phyloP scores from a whole-genome alignment of 2,329 filamentous ascomycete genomes.

The Nakataea oryzae region DNA sequence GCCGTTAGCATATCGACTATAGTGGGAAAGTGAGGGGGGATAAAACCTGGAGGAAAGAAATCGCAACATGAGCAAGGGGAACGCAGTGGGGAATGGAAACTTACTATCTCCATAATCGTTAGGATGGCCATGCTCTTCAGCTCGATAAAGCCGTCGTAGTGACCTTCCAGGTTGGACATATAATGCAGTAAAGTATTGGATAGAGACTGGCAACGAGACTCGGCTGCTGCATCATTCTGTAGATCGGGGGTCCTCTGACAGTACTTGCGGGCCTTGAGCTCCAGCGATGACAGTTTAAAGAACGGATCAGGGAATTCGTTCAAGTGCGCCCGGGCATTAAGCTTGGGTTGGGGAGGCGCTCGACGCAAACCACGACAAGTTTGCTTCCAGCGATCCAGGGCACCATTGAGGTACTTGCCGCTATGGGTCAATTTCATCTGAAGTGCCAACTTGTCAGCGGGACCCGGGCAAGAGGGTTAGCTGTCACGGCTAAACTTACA shows the following conservation, averaged over 20 bases:
- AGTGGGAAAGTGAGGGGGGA: not conserved
- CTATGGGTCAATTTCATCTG: conserved; percentile 30
- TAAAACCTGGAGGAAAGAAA: no score
- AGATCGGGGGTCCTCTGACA: not conserved
- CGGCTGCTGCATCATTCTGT: not conserved
- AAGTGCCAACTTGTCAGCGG: conserved; percentile 6
- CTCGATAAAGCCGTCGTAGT: conserved; percentile 33
- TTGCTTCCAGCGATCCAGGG: conserved; percentile 7
- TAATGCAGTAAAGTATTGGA: conserved; percentile 23
- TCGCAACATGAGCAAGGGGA: not conserved
- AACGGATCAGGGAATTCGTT: not conserved
- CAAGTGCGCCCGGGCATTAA: not conserved
- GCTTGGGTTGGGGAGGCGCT: not conserved
- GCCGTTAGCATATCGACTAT: not conserved
- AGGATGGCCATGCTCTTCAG: conserved; percentile 42
- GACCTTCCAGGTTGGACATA: conserved; percentile 17
- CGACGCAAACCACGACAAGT: not conserved
- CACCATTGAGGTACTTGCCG: conserved; percentile 16
- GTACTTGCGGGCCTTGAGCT: not conserved
- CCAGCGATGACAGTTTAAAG: not conserved
- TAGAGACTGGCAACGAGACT: conserved; percentile 13
- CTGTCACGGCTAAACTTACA: not conserved
- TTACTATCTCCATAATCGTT: conserved; percentile 36
- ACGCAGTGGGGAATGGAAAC: not conserved
- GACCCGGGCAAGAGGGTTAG: not conserved